phyloP scores from a whole-genome alignment of 2,329 filamentous ascomycete genomes.

The Lachnellula arida region DNA sequence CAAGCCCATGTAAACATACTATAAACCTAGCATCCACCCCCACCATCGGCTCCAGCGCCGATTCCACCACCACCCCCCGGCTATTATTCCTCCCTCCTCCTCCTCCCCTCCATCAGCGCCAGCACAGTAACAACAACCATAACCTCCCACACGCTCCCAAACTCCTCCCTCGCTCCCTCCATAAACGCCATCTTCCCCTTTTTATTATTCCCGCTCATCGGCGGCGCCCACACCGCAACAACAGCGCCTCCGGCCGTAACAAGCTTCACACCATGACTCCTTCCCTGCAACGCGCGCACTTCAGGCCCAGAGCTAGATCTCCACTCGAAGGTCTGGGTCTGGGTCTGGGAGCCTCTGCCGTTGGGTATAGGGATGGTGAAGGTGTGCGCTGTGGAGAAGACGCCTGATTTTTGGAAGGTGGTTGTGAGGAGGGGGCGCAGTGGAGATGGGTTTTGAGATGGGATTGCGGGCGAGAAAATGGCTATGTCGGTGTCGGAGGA shows the following conservation, averaged over 20 bases:
- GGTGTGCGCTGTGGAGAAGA: neutral
- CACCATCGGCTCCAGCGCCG: no score
- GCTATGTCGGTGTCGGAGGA: slow-evolving; percentile 12
- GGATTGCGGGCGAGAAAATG: slow-evolving; percentile 5
- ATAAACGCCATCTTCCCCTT: slow-evolving; percentile 22
- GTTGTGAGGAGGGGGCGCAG: neutral
- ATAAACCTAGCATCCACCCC: neutral
- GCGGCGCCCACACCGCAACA: slow-evolving; percentile 18
- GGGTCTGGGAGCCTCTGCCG: no score
- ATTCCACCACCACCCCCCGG: no score
- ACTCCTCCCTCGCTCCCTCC: slow-evolving; percentile 6
- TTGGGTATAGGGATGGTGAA: neutral
- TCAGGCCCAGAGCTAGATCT: slow-evolving; percentile 13
- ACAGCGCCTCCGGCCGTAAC: slow-evolving; percentile 12
- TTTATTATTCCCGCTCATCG: slow-evolving; percentile 13
- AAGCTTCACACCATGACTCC: slow-evolving; percentile 18
- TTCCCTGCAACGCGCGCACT: slow-evolving; percentile 10
- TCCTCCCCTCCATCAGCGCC: slow-evolving; percentile 14
- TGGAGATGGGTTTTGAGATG: neutral
- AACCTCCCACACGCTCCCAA: slow-evolving; percentile 17
- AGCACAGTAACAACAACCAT: slow-evolving; percentile 13
- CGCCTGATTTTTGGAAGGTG: neutral
- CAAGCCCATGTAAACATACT: no score
- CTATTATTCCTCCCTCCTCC: slow-evolving; percentile 10
- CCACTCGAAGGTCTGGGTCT: slow-evolving; percentile 17